These are phyloP conservation scores for Ogataea corticis DNA, from an alignment of 805 yeast genomes.

Conservation along the genomic window DNA sequence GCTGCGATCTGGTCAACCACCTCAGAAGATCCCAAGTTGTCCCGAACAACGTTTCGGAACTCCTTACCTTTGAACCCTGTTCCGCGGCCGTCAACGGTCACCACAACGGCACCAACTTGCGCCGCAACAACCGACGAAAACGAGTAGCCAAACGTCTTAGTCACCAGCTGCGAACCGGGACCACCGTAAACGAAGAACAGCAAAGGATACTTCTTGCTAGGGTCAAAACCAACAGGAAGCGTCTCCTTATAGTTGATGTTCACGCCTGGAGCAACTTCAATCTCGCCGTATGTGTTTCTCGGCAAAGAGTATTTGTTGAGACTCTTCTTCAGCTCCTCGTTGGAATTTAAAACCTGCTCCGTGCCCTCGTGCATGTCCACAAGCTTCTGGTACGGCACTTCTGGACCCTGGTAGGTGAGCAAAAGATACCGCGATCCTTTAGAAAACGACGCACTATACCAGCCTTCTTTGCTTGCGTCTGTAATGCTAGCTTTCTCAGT, in stretches of 20 bases:
- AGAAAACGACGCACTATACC: conserved; percentile 73
- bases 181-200: conserved; percentile 93
- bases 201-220: conserved; percentile 69
- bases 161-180: conserved; percentile 87
- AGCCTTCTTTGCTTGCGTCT: conserved; percentile 56
- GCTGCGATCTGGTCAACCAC: conserved; percentile 85
- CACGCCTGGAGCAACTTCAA: conserved; percentile 44
- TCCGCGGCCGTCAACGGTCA: conserved; percentile 96
- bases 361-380: conserved; percentile 48
- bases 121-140: conserved; percentile 81
- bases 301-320: conserved; percentile 59
- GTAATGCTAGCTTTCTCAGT: conserved; percentile 48
- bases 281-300: conserved; percentile 47
- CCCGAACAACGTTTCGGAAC: conserved; percentile 79
- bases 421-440: conserved; percentile 73
- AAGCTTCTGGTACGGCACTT: conserved; percentile 75
- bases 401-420: conserved; percentile 76
- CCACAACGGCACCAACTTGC: conserved; percentile 78
- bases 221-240: conserved; percentile 70
- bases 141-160: conserved; percentile 54
- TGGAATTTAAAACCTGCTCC: conserved; percentile 46
- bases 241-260: conserved; percentile 66
- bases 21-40: conserved; percentile 78
- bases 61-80: conserved; percentile 85
- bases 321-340: conserved; percentile 41